A percentile compares a stretch with the other conserved stretches of the same genome.
These are phyloP conservation scores for Colletotrichum musicola DNA, from an alignment of 2,329 filamentous ascomycete genomes.

Conservation along the genomic window DNA sequence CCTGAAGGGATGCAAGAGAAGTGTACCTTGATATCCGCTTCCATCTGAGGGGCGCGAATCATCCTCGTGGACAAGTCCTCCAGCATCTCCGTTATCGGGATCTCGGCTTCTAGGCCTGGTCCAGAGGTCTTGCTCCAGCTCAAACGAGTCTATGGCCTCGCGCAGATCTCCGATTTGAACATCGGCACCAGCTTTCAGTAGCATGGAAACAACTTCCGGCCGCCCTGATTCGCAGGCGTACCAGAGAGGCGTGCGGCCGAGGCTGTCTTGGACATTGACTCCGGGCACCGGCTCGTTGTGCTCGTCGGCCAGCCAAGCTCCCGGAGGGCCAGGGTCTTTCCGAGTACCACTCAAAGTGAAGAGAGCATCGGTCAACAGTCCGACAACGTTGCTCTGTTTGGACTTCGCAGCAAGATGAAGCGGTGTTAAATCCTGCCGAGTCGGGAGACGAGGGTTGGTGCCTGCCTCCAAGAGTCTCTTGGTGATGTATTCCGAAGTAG, in stretches of 20 bases:
- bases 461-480: constrained; percentile 51
- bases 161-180: constrained; percentile 23
- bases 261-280: not conserved
- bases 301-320: not conserved
- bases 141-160: constrained; percentile 40
- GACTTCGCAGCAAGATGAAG: constrained; percentile 55
- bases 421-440: constrained; percentile 50
- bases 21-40: not conserved
- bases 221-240: constrained; percentile 43
- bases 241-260: constrained; percentile 40
- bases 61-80: not conserved
- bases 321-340: not conserved
- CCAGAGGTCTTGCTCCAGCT: constrained; percentile 28
- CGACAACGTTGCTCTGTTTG: constrained; percentile 50
- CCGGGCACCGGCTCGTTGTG: not conserved
- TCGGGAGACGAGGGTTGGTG: constrained; percentile 48
- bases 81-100: not conserved
- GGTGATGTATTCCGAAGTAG: constrained; percentile 41
- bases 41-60: not conserved
- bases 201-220: constrained; percentile 44
- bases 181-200: constrained; percentile 45
- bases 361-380: constrained; percentile 43
- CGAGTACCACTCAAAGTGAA: not conserved
- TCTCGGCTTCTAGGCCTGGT: not conserved
- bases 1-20: not conserved